phyloP scores from a whole-genome alignment of 192 early-diverging fungal species.

The Spizellomyces punctatus region DNA sequence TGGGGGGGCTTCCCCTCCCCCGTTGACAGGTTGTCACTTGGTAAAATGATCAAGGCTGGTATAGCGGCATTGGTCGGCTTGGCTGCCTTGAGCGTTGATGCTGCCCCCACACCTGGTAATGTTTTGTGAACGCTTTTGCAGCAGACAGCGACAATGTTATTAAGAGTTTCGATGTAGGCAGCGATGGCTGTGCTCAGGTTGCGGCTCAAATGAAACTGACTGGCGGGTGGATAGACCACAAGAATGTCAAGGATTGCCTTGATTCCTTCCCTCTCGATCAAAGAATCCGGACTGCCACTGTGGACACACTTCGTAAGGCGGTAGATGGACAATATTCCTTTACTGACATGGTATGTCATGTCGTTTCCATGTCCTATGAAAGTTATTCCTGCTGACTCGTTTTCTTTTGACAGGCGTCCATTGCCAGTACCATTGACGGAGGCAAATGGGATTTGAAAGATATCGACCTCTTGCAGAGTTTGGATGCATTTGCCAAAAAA shows the following conservation, averaged over 20 bases:
- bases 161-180: not conserved
- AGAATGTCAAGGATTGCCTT: slow-evolving; percentile 11
- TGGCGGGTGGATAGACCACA: slow-evolving; percentile 13
- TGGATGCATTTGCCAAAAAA: slow-evolving; percentile 9
- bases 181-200: not conserved
- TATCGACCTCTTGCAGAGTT: slow-evolving; percentile 13
- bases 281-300: slow-evolving; percentile 11
- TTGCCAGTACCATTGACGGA: slow-evolving; percentile 16
- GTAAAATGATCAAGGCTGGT: not conserved
- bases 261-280: slow-evolving; percentile 23
- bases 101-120: not conserved
- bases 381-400: too few relatives aligned
- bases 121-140: not conserved
- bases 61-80: slow-evolving; percentile 1
- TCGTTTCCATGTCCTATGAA: too few relatives aligned
- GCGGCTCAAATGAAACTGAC: not conserved
- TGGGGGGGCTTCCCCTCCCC: too few relatives aligned
- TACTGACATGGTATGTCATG: slow-evolving; percentile 17
- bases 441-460: slow-evolving; percentile 25
- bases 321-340: slow-evolving; percentile 24
- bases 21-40: too few relatives aligned
- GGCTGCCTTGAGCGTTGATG: not conserved
- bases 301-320: slow-evolving; percentile 17
- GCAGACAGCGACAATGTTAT: not conserved
- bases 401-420: slow-evolving; percentile 1